Evolutionary conservation across 495 filamentous ascomycete genomes (phyloP), one percentile per base, ranked within the genome.

Genomic region (Penicillium canariense): DNA sequence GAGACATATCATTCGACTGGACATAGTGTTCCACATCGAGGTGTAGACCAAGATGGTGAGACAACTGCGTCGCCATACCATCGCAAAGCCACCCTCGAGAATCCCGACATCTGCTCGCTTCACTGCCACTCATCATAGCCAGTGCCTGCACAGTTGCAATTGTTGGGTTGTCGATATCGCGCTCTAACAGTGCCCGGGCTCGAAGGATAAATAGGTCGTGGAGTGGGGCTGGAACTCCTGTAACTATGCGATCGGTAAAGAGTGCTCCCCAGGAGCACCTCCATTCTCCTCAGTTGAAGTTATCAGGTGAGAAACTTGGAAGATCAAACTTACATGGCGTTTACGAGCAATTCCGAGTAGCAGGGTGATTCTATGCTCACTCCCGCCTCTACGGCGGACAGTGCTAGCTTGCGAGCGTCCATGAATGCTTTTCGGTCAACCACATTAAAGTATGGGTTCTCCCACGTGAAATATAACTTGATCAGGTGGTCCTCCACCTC

Each of bases 381-480:
- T 5, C 43, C 27, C n/a, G 43, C 15, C 26, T 28, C 15, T 9
- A 14, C 11, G 10, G 6, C 26, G 17, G 26, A 18, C 5, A 47
- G 47, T 39, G 40, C 52, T 12, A 26, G 34, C 27, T 14, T 38
- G 6, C 62, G 59, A 35, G 59, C 48, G 22, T 56, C 56, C 36
- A 58, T 55, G 27, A 48, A 48, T 2, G 58, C 53, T 18, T 50
- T 35, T 25, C 51, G 28, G 36, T 69, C 56, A 10, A 69, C 62
- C 0, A 62, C 54, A 52, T 61, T 54, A 17, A 68, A 51, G 35
- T 50, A 50, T 6, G 67, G 60, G 38, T 68, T 58, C 22, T 69
- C 27, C 67, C 67, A 69, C 14, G 52, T 34, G 48, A 69, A 68
- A 28, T 63, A 69, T 6, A 69, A 52, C 34, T 62, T 50, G 38